phyloP scores from a whole-genome alignment of 192 early-diverging fungal genomes.

The Coemansia sp. region DNA sequence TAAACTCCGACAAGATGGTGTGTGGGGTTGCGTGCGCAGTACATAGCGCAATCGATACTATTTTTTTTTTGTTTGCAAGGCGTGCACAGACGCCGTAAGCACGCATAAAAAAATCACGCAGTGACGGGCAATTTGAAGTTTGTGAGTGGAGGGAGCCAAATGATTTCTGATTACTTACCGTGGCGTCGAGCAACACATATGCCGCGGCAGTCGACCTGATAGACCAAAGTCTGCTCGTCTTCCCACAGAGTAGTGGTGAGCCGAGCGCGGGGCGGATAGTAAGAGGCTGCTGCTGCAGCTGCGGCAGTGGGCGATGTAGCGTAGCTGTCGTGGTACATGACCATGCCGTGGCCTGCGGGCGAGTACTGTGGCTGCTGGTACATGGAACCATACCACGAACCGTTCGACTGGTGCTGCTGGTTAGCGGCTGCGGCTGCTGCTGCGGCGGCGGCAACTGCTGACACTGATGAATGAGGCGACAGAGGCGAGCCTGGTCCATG shows the following conservation, averaged over 20 bases:
- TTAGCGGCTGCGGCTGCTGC: constrained; percentile 40
- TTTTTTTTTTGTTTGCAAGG: constrained; percentile 4
- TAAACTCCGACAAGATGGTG: neutral
- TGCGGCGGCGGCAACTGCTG: constrained; percentile 37
- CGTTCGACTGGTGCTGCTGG: constrained; percentile 43
- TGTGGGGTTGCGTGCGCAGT: constrained; percentile 2
- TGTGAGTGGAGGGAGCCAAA: too few species aligned
- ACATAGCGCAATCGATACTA: neutral
- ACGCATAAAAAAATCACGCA: constrained; percentile 19
- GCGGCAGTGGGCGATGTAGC: constrained; percentile 43
- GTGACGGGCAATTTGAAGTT: constrained; percentile 4
- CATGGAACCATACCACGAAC: constrained; percentile 49
- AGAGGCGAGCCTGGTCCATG: constrained; percentile 40
- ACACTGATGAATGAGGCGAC: constrained; percentile 29
- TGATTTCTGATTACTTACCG: constrained; percentile 47
- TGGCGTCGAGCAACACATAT: constrained; percentile 77
- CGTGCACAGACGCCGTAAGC: constrained; percentile 14
- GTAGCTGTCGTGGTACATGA: constrained; percentile 55
- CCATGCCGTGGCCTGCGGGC: constrained; percentile 48
- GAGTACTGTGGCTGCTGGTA: constrained; percentile 55
- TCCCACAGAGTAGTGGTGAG: constrained; percentile 79
- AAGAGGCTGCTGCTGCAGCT: constrained; percentile 54
- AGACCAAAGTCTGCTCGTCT: constrained; percentile 78
- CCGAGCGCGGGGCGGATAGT: constrained; percentile 55
- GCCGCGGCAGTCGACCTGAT: constrained; percentile 79